A percentile compares a stretch with the other conserved stretches of the same genome.
Conservation (phyloP, 2,329 filamentous ascomycete species). For the Fusarium keratoplasticum region DNA sequence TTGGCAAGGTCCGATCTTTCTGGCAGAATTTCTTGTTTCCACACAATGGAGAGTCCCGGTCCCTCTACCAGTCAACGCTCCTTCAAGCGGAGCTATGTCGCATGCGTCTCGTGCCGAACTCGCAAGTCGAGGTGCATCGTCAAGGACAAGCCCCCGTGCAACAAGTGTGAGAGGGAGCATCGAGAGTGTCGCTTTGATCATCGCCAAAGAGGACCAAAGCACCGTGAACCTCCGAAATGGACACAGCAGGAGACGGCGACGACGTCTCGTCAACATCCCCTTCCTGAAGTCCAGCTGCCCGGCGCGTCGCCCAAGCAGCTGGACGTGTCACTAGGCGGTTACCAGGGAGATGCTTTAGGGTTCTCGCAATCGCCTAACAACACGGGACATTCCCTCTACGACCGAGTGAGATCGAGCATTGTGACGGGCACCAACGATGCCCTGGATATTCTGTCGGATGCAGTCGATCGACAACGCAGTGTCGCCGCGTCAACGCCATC, state of each 20-base stretch:
- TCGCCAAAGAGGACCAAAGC: constrained; percentile 18
- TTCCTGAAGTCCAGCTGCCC: neutral
- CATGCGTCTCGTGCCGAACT: constrained; percentile 27
- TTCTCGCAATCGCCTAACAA: constrained; percentile 5
- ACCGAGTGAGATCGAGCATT: constrained; percentile 21
- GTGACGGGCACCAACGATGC: constrained; percentile 31
- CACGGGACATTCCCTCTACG: constrained; percentile 7
- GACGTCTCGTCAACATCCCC: neutral
- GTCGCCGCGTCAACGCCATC: constrained; percentile 10
- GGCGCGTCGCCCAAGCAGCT: neutral
- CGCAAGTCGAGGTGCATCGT: constrained; percentile 31
- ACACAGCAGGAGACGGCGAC: neutral
- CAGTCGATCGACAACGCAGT: constrained; percentile 19
- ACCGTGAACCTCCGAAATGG: constrained; percentile 24
- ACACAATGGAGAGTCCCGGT: constrained; percentile 19
- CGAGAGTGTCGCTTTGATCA: constrained; percentile 30
- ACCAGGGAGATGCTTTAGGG: neutral
- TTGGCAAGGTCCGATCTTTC: neutral
- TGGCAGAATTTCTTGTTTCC: neutral
- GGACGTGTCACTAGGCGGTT: neutral
- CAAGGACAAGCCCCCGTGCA: constrained; percentile 31
- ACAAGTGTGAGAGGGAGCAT: constrained; percentile 29
- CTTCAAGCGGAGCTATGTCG: constrained; percentile 35
- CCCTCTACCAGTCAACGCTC: constrained; percentile 3
- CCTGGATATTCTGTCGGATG: constrained; percentile 26